phyloP scores from a whole-genome alignment of 345 rosid genomes.

The Melaleuca quinquenervia region DNA sequence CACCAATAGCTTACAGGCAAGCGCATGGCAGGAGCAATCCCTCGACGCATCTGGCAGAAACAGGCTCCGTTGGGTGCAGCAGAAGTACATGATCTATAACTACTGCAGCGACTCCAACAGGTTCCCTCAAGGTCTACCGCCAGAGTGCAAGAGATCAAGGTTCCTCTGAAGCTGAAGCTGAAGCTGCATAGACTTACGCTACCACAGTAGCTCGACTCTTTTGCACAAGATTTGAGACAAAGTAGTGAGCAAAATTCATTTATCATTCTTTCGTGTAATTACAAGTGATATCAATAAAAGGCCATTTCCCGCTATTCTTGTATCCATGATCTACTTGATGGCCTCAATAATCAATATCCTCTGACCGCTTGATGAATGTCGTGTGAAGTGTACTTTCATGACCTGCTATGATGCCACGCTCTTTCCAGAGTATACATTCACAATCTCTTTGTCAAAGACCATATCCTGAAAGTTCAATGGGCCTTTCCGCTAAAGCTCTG shows the following conservation, averaged over 20 bases:
- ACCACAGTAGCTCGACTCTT: not conserved
- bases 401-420: not conserved
- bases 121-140: slow-evolving; percentile 47
- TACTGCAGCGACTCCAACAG: slow-evolving; percentile 39
- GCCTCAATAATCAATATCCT: not conserved
- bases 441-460: not conserved
- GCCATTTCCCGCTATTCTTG: not conserved
- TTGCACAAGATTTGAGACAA: not conserved
- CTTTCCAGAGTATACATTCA: not conserved
- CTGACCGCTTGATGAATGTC: not conserved
- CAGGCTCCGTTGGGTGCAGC: slow-evolving; percentile 41
- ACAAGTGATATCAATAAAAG: not conserved
- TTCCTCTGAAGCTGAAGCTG: slow-evolving; percentile 3
- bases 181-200: not conserved
- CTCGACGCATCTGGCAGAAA: slow-evolving; percentile 17
- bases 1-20: not conserved
- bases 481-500: not conserved
- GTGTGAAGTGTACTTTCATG: not conserved
- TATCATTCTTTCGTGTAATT: not conserved
- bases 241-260: not conserved
- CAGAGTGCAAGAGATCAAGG: slow-evolving; percentile 22
- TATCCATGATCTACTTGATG: not conserved
- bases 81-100: slow-evolving; percentile 46
- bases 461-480: not conserved
- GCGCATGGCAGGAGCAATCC: slow-evolving; percentile 25